Conservation (phyloP, 768 basidiomycete genomes). For the Thelephora ganbajun region DNA sequence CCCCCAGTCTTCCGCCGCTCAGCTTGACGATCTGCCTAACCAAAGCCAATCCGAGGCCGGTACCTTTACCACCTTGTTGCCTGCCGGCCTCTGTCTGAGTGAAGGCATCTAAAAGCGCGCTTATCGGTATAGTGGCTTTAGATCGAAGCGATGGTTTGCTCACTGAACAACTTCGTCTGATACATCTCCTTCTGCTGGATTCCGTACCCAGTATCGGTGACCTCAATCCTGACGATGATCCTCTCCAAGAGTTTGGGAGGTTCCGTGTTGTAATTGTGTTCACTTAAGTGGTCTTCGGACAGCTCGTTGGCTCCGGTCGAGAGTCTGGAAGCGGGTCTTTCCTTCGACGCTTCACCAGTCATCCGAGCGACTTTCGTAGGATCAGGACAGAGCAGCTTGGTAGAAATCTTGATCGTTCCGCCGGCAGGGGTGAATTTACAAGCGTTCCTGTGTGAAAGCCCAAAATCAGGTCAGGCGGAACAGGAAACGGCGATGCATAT, state of each 20-base stretch:
- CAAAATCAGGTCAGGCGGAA: too few relatives aligned
- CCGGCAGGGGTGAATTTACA: constrained; percentile 69
- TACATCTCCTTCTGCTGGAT: constrained; percentile 53
- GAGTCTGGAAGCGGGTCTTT: neutral
- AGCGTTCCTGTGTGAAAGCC: constrained; percentile 29
- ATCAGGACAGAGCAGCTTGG: constrained; percentile 33
- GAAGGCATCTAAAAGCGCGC: constrained; percentile 39
- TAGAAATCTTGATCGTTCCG: constrained; percentile 53
- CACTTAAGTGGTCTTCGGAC: constrained; percentile 23
- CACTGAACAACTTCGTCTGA: constrained; percentile 59
- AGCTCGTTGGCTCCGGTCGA: constrained; percentile 5
- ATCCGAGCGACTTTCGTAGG: constrained; percentile 4
- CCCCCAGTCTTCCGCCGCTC: constrained; percentile 32
- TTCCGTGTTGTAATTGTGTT: constrained; percentile 35
- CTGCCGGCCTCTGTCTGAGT: constrained; percentile 69
- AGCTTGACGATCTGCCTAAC: constrained; percentile 42
- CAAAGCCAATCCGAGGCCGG: constrained; percentile 38
- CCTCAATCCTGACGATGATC: constrained; percentile 77
- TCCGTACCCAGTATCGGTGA: constrained; percentile 63
- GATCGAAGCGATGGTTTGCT: constrained; percentile 13
- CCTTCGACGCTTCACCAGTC: neutral
- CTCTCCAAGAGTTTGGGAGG: constrained; percentile 23
- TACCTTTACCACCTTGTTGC: constrained; percentile 51
- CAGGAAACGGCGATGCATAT: too few relatives aligned
- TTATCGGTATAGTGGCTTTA: neutral